Percentiles rank a stretch among this genome's conserved stretches.
Evolutionary conservation across 352 stramenopile genomes (phyloP).

Genomic region (Plasmopara viticola): DNA sequence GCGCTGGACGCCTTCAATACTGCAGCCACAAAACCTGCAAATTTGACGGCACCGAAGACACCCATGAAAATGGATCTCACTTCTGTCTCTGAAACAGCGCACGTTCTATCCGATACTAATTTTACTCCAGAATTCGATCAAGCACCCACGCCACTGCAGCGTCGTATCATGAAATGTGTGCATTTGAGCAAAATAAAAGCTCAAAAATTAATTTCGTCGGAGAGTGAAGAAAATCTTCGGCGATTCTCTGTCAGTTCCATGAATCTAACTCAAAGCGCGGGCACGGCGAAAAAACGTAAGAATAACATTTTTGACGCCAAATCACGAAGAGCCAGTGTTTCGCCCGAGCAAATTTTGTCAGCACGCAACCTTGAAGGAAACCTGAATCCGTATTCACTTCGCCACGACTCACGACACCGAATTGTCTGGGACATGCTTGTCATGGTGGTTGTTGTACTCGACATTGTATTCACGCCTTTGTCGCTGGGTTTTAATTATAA

Average conservation of each 20-base stretch:
- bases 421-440: constrained; percentile 45
- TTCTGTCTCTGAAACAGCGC: constrained; percentile 3
- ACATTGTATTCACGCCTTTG: constrained; percentile 53
- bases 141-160: constrained; percentile 5
- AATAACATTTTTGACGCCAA: constrained; percentile 25
- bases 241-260: constrained; percentile 44
- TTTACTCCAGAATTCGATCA: not conserved
- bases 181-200: constrained; percentile 12
- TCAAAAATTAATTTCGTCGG: not conserved
- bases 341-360: constrained; percentile 30
- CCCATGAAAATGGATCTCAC: constrained; percentile 10
- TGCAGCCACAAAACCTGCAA: constrained; percentile 2
- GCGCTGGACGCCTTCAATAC: constrained; percentile 8
- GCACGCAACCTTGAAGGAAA: constrained; percentile 29
- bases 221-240: constrained; percentile 25
- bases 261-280: constrained; percentile 14
- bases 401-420: constrained; percentile 38
- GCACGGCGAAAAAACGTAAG: constrained; percentile 11
- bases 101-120: not conserved
- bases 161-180: constrained; percentile 20
- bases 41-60: not conserved
- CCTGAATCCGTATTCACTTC: constrained; percentile 39
- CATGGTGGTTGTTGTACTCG: constrained; percentile 41
- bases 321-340: constrained; percentile 12
- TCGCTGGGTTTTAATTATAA: constrained; percentile 48